Base-by-base conservation (phyloP, 495 filamentous ascomycete genomes). In the Filosporella fistucella region DNA sequence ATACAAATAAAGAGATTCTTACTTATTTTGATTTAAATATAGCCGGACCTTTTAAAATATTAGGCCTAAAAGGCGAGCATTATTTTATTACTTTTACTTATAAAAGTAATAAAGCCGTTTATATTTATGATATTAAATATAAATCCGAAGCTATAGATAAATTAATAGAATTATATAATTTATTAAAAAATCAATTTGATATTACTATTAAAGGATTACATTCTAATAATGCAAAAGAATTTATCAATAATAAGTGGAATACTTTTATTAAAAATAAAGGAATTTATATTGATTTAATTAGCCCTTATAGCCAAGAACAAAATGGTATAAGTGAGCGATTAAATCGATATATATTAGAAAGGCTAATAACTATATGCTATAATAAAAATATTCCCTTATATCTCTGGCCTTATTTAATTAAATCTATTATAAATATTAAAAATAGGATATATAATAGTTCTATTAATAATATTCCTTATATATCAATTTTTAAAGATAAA, bases 361-460 rank as follows among this genome's bases (percentile, higher is more conserved):
- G 33, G 9, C 33, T 47, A 20, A 47, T 47, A 24, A 11, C 18
- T 37, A 37, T 47, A 20, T 5, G 18, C 25, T 23, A 23, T 6
- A 18, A 47, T n/a, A 47, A 47, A 25, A 25, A 47, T 47, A 47
- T 47, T 22, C 44, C 33, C 25, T 18, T 47, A 24, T 20, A 21
- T 10, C 44, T 47, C n/a, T 47, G 26, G 46, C 46, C 46, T 49
- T 40, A 41, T 32, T 11, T 49, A 5, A 21, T 49, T 10, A 21
- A 49, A 22, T 24, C 26, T 41, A 49, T 49, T 23, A 16, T 16
- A 14, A 14, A 49, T 32, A 41, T 49, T 40, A 40, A 49, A 21
- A 49, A 49, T 42, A 24, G 46, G 16, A 49, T 36, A 21, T 49
- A 49, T 49, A 49, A 49, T 24, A 10, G 5, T 49, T 21, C 17